Conservation (phyloP, 345 rosid genomes). For the Lepidium sativum region DNA sequence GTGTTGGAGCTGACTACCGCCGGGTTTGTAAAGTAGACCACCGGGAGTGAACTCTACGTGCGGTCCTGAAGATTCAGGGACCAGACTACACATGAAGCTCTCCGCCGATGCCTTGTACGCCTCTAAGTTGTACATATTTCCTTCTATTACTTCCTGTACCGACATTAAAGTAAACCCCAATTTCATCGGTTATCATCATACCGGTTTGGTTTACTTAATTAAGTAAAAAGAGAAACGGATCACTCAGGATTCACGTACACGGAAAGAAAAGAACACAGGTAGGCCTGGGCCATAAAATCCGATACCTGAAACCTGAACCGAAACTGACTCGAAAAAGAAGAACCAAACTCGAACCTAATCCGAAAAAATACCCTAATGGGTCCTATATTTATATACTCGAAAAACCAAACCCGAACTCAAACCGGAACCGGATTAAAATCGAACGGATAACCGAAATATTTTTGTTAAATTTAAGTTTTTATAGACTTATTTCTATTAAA, state of each 20-base stretch:
- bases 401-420: too few relatives aligned
- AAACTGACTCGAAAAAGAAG: too few relatives aligned
- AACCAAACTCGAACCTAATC: too few relatives aligned
- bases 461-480: too few relatives aligned
- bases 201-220: neutral
- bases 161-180: neutral
- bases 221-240: neutral
- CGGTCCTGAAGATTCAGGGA: constrained; percentile 60
- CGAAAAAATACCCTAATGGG: too few relatives aligned
- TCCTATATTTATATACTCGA: too few relatives aligned
- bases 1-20: constrained; percentile 93
- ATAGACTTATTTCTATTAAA: too few relatives aligned
- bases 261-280: constrained; percentile 11
- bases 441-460: too few relatives aligned
- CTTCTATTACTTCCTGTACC: constrained; percentile 63
- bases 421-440: too few relatives aligned
- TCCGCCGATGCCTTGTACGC: constrained; percentile 90
- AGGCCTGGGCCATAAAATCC: too few relatives aligned
- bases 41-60: constrained; percentile 76
- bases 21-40: constrained; percentile 92
- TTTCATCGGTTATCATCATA: neutral
- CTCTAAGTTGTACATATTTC: constrained; percentile 44
- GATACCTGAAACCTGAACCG: too few relatives aligned
- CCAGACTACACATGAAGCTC: constrained; percentile 89
- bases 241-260: constrained; percentile 6